Percentiles rank a stretch among this genome's conserved stretches.
phyloP scores from a whole-genome alignment of 306 rosid genomes.

The Inga leiocalycina region DNA sequence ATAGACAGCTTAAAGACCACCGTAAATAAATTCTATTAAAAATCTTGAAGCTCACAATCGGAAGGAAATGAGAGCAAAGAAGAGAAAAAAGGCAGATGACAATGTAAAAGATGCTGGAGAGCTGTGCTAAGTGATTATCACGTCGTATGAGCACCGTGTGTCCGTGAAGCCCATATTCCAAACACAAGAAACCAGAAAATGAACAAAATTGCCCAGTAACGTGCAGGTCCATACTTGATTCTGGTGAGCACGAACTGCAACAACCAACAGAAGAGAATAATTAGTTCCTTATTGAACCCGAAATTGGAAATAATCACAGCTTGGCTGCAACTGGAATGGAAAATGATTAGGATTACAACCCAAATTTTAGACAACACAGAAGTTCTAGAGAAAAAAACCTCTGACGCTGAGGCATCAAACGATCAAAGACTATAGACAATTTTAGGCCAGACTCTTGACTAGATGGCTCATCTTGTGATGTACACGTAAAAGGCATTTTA shows the following conservation, averaged over 20 bases:
- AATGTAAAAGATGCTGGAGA: constrained; percentile 19
- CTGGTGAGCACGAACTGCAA: constrained; percentile 95
- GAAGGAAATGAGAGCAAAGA: constrained; percentile 21
- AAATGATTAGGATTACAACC: not conserved
- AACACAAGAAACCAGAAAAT: constrained; percentile 99
- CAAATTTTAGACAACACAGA: not conserved
- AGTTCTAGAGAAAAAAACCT: not conserved
- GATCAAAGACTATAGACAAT: not conserved
- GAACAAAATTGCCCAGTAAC: constrained; percentile 97
- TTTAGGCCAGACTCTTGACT: not conserved
- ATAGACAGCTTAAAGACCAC: constrained; percentile 21
- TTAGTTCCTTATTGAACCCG: constrained; percentile 25
- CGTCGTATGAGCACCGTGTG: constrained; percentile 73
- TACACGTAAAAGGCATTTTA: not conserved
- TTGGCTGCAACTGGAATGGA: not conserved
- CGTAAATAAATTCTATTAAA: constrained; percentile 33
- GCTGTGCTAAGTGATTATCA: constrained; percentile 48
- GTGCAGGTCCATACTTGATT: constrained; percentile 96
- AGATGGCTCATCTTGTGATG: not conserved
- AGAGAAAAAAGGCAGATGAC: not conserved
- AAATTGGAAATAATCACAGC: not conserved
- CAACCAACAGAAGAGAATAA: constrained; percentile 33
- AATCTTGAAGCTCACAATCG: constrained; percentile 28
- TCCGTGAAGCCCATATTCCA: constrained; percentile 97
- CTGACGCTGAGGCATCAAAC: not conserved